Evolutionary conservation across 2,329 filamentous ascomycete species (phyloP).

Genomic region (Raffaelea albimanens): DNA sequence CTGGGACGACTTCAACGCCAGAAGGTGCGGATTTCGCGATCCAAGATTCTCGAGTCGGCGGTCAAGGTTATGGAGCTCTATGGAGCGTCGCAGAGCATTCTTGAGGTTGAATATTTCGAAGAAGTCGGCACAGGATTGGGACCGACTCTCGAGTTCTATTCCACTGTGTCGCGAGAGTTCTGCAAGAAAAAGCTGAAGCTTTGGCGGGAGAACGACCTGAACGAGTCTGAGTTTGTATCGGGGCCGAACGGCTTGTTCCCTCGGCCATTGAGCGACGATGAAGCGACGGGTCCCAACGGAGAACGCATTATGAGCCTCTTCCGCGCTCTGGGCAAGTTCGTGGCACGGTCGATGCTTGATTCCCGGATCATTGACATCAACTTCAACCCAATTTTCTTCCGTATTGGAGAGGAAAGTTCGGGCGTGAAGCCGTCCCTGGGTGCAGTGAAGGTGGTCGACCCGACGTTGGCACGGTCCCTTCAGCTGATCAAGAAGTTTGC

Average conservation of each 20-base stretch:
- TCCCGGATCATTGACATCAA: slow-evolving; percentile 96
- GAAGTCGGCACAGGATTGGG: slow-evolving; percentile 95
- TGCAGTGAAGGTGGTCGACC: slow-evolving; percentile 81
- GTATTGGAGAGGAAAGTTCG: slow-evolving; percentile 64
- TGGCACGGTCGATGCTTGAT: slow-evolving; percentile 95
- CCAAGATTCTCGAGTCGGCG: slow-evolving; percentile 91
- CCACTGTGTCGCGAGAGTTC: slow-evolving; percentile 92
- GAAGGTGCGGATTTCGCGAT: slow-evolving; percentile 92
- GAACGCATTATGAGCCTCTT: slow-evolving; percentile 82
- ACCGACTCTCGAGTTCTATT: slow-evolving; percentile 95
- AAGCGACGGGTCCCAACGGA: slow-evolving; percentile 65
- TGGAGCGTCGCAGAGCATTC: slow-evolving; percentile 86
- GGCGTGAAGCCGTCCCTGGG: slow-evolving; percentile 74
- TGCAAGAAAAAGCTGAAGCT: slow-evolving; percentile 95
- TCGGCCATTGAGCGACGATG: slow-evolving; percentile 74
- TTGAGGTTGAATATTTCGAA: slow-evolving; percentile 98
- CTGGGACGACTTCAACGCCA: slow-evolving; percentile 86
- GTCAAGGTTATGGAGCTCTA: slow-evolving; percentile 99
- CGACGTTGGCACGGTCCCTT: slow-evolving; percentile 74
- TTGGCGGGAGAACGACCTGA: slow-evolving; percentile 84
- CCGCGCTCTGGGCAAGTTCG: slow-evolving; percentile 91
- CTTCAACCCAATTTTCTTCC: slow-evolving; percentile 97
- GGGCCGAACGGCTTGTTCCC: slow-evolving; percentile 82
- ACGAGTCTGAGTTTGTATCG: slow-evolving; percentile 69
- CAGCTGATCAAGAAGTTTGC: slow-evolving; percentile 82